Evolutionary conservation across 2,329 filamentous ascomycete species (phyloP), one percentile per base, ranked within the genome.

Genomic region (Ophioceras dolichostomum): DNA sequence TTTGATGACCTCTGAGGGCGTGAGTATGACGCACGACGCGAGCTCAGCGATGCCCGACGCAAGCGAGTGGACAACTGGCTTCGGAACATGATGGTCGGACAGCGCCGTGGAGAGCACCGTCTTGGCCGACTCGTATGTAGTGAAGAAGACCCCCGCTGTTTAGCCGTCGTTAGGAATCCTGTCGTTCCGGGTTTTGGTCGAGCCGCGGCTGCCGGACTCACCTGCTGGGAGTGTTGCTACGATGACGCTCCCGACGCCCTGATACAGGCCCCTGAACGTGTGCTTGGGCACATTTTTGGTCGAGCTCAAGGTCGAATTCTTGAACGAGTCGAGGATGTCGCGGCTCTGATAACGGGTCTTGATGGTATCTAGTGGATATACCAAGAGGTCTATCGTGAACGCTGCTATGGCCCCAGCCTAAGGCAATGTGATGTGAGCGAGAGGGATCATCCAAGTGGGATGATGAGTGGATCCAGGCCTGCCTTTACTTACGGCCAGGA

Each of bases 1-100:
- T 61, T 95, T 94, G 44, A 94, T 74, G 7, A 94, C 84, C 55
- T 94, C 87, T 12, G 86, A 85, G 0, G 87, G 88, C 0, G 87
- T 89, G 26, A 94, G 72, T 42, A 94, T 83, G 16, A 86, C 68
- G 53, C 88, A 94, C 5, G 85, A 88, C 3, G 86, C 83, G 47
- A 87, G 72, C 58, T 95, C 88, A 1, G 81, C 88, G 13, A 76
- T 60, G 2, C 77, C 79, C 2, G 85, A 93, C 10, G 86, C 80
- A 3, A 72, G 58, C 5, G 82, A 72, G 53, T 94, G 81, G 39
- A 87, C 70, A 9, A 86, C 45, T 0, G 85, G 76, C 36, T 73
- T 65, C 1, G 84, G 83, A 1, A 86, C 43, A 41, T 50, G 46
- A 41, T 50, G 46, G 41, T 56, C 52, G 0, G 64, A 62, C 3